Evolutionary conservation across 108 stramenopile genomes (phyloP), one percentile per base, ranked within the genome.

Genomic region (Cyclotella sp.): DNA sequence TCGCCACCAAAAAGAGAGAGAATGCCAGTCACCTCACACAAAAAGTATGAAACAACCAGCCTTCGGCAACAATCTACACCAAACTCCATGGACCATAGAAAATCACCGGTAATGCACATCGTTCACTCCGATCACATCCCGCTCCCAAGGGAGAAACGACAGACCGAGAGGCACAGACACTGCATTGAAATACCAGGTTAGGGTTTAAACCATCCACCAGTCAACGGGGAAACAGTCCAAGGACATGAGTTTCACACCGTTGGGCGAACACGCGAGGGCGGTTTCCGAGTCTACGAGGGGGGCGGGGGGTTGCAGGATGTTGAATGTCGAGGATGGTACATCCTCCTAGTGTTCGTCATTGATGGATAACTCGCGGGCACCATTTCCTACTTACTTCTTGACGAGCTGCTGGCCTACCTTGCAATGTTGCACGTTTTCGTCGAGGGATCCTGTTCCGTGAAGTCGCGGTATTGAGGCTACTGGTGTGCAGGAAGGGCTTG

Each of bases 221-320:
- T 42, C 26, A 27, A 30, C 3, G 70, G 28, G 30, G 49, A 79
- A 65, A 65, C 42, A 67, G 64, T 72, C 78, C 78, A 79, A 79
- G 78, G 78, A 72, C 78, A 16, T 62, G 52, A 68, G 70, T 72
- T 72, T 67, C 65, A 45, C 47, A 39, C 42, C 34, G 8, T 27
- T 7, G 63, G 41, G 45, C 53, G 78, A 72, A 72, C 66, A 78
- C 54, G 66, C 30, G 78, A 79, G 71, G 71, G 78, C 63, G 54
- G 61, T 79, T 47, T 67, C 78, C 71, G 58, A 60, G 57, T 34
- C 19, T 41, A 14, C 7, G 46, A 16, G 19, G 22, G 71, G 66
- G 41, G 14, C 12, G 52, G 13, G 15, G 42, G 34, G 70, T 41
- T 44, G 22, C 46, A 65, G 44, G 24, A 24, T 61, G 60, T 68